A percentile compares a stretch with the other conserved stretches of the same genome.
phyloP scores from a whole-genome alignment of 2,329 filamentous ascomycete species.

The Arthrobotrys musiformis region DNA sequence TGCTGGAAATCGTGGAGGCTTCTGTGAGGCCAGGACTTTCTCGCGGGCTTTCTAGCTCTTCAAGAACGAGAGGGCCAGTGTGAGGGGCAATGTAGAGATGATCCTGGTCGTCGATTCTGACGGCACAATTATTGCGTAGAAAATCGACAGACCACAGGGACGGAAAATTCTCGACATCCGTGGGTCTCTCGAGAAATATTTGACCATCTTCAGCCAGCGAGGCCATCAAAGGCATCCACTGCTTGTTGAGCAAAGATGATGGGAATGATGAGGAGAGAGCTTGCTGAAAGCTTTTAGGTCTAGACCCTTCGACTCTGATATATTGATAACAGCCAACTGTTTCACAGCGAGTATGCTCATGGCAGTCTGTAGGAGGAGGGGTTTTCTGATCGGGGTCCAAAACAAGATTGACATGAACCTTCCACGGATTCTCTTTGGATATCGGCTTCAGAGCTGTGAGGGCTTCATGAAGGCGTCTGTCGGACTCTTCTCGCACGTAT shows the following conservation, averaged over 20 bases:
- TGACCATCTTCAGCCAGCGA: slow-evolving; percentile 19
- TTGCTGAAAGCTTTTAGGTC: slow-evolving; percentile 23
- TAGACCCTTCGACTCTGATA: slow-evolving; percentile 26
- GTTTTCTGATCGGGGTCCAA: slow-evolving; percentile 45
- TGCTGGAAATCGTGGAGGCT: slow-evolving; percentile 51
- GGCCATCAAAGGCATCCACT: slow-evolving; percentile 45
- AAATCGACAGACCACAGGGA: slow-evolving; percentile 45
- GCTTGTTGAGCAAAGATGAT: slow-evolving; percentile 32
- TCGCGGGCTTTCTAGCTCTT: slow-evolving; percentile 44
- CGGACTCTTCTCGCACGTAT: slow-evolving; percentile 29
- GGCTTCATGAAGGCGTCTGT: slow-evolving; percentile 38
- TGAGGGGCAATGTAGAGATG: slow-evolving; percentile 47
- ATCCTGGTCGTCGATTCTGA: slow-evolving; percentile 21
- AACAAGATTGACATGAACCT: slow-evolving; percentile 48
- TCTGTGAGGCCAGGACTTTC: slow-evolving; percentile 51
- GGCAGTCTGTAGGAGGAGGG: slow-evolving; percentile 22
- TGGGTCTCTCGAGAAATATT: slow-evolving; percentile 39
- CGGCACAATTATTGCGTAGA: slow-evolving; percentile 40
- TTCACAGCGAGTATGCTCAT: slow-evolving; percentile 40
- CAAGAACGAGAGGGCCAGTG: slow-evolving; percentile 27
- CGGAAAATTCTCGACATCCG: slow-evolving; percentile 37
- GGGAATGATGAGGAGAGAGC: slow-evolving; percentile 28
- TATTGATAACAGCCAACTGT: slow-evolving; percentile 47
- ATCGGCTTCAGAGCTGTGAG: slow-evolving; percentile 39
- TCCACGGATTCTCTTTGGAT: slow-evolving; percentile 54